Percentiles rank a stretch among this genome's conserved stretches.
These are phyloP conservation scores for Colletotrichum lupini DNA, from an alignment of 2,329 filamentous ascomycete genomes.

Conservation along the genomic window DNA sequence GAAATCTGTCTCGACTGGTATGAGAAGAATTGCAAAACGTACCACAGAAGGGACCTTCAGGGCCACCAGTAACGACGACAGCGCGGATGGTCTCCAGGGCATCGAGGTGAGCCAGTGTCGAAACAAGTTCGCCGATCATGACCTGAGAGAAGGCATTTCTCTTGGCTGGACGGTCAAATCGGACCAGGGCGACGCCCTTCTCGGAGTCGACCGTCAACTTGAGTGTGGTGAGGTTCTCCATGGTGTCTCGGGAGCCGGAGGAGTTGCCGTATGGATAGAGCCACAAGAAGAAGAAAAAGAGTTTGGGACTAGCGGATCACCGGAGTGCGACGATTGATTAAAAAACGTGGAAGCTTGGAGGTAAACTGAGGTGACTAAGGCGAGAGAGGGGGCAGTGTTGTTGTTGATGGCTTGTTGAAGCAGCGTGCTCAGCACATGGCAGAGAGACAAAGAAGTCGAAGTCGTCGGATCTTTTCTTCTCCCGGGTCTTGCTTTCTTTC, in stretches of 20 bases:
- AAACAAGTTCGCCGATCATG: conserved; percentile 59
- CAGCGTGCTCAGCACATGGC: conserved; percentile 15
- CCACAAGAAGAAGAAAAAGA: neutral
- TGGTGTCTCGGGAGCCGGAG: neutral
- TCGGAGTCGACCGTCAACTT: conserved; percentile 21
- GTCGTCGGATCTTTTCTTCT: neutral
- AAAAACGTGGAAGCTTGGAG: neutral
- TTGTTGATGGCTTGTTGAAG: neutral
- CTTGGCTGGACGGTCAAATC: conserved; percentile 60
- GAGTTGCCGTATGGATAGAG: neutral
- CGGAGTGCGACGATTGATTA: neutral
- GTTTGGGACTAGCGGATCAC: neutral
- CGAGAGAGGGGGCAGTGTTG: neutral
- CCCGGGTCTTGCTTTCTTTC: neutral
- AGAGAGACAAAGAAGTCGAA: conserved; percentile 7
- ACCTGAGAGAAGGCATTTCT: conserved; percentile 67
- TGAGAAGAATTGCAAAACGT: conserved; percentile 26
- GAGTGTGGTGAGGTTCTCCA: conserved; percentile 32
- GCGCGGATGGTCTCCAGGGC: conserved; percentile 43
- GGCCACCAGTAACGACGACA: conserved; percentile 50
- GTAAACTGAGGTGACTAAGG: neutral
- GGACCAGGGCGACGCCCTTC: conserved; percentile 32
- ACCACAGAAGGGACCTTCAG: conserved; percentile 50
- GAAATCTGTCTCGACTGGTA: neutral
- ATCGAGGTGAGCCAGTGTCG: conserved; percentile 32